These are phyloP conservation scores for Raddia distichophylla DNA, from an alignment of 176 grass and related monocot species.

Conservation along the genomic window DNA sequence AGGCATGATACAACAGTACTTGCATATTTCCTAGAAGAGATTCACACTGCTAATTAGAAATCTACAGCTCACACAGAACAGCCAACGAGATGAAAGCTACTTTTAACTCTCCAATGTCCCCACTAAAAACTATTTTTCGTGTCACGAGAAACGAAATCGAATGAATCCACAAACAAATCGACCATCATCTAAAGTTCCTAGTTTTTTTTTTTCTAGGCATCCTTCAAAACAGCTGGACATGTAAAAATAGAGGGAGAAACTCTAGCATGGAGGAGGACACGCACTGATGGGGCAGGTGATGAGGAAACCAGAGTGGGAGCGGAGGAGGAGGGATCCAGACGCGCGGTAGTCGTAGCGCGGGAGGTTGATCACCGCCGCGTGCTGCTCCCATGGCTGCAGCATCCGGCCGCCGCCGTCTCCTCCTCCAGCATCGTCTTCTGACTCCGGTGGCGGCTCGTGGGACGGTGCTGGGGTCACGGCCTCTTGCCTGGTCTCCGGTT, in stretches of 20 bases:
- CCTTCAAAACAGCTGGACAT: not conserved
- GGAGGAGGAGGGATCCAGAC: constrained; percentile 64
- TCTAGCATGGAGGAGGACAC: constrained; percentile 16
- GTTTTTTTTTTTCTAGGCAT: not conserved
- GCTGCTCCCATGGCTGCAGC: constrained; percentile 86
- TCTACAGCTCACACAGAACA: not conserved
- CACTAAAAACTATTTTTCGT: not conserved
- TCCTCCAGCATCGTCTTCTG: constrained; percentile 7
- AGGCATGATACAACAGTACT: not conserved
- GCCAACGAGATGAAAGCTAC: not conserved
- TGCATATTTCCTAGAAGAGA: not conserved
- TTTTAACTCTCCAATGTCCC: not conserved
- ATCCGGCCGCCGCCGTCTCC: constrained; percentile 11
- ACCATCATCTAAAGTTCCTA: not conserved
- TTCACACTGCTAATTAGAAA: not conserved
- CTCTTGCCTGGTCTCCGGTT: constrained; percentile 23
- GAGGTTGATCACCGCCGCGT: constrained; percentile 82
- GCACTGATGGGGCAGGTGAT: constrained; percentile 99
- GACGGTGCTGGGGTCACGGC: not conserved
- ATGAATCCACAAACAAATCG: constrained; percentile 20
- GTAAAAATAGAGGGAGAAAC: not conserved
- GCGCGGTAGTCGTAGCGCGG: constrained; percentile 93
- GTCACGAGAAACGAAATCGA: not conserved
- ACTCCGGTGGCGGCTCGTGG: constrained; percentile 21
- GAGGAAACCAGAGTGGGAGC: constrained; percentile 87